Evolutionary conservation across 768 basidiomycete species (phyloP).

Genomic region (Chiua virens): DNA sequence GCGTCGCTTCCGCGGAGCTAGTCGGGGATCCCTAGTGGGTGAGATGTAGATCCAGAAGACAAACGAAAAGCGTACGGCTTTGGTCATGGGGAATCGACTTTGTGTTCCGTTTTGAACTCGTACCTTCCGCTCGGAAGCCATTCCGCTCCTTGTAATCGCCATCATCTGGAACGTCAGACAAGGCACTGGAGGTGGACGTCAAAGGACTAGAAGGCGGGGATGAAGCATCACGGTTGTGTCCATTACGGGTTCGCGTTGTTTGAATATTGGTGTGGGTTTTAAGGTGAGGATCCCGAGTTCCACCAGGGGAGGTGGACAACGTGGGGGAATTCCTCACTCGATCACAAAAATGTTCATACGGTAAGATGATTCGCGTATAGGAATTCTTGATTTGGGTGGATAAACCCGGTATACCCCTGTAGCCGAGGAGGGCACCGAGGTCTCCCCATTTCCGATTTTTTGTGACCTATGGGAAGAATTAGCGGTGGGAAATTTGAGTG

Average conservation of each 20-base stretch:
- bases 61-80: constrained; percentile 32
- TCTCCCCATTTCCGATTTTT: constrained; percentile 86
- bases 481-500: constrained; percentile 23
- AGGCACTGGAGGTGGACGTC: constrained; percentile 72
- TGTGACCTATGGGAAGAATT: constrained; percentile 59
- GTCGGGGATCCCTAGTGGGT: constrained; percentile 18
- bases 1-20: constrained; percentile 36
- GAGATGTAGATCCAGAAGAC: constrained; percentile 2
- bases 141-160: constrained; percentile 59
- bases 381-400: constrained; percentile 88
- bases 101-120: constrained; percentile 51
- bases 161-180: constrained; percentile 82
- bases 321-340: constrained; percentile 67
- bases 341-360: constrained; percentile 91
- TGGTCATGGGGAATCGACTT: constrained; percentile 55
- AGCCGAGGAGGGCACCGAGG: constrained; percentile 79
- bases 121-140: constrained; percentile 38
- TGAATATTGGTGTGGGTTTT: constrained; percentile 57
- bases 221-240: constrained; percentile 43
- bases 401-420: constrained; percentile 77
- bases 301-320: constrained; percentile 36
- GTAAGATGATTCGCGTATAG: constrained; percentile 87
- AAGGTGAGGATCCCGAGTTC: constrained; percentile 48
- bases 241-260: constrained; percentile 37
- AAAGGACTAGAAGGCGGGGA: constrained; percentile 74